These are phyloP conservation scores for Lecanicillium sp. DNA, from an alignment of 2,329 filamentous ascomycete species.

Conservation along the genomic window DNA sequence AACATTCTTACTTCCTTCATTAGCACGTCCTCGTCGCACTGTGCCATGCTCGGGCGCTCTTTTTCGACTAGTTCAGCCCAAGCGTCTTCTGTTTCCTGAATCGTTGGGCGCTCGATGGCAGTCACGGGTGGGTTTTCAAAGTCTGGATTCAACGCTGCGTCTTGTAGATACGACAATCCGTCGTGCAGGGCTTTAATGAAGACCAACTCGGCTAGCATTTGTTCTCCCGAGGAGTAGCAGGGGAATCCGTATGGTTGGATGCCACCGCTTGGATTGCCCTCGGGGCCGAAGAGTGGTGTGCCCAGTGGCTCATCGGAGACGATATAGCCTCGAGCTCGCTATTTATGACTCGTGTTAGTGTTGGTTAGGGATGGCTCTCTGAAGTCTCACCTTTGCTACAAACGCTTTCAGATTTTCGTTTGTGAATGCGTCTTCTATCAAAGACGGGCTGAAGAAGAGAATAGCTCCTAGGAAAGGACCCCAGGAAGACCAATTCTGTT, in stretches of 20 bases:
- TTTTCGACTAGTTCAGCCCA: slow-evolving; percentile 23
- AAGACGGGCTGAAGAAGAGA: slow-evolving; percentile 40
- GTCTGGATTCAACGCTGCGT: slow-evolving; percentile 33
- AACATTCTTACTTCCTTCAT: slow-evolving; percentile 16
- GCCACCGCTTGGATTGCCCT: slow-evolving; percentile 34
- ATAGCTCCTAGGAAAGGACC: slow-evolving; percentile 36
- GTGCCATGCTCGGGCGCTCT: slow-evolving; percentile 18
- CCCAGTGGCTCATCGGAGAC: slow-evolving; percentile 42
- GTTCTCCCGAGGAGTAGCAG: slow-evolving; percentile 60
- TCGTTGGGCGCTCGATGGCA: slow-evolving; percentile 16
- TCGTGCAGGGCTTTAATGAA: slow-evolving; percentile 45
- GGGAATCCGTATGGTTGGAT: slow-evolving; percentile 51
- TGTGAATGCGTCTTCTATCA: slow-evolving; percentile 27
- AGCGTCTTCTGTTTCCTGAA: slow-evolving; percentile 16
- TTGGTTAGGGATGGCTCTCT: no score
- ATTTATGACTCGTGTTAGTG: slow-evolving; percentile 7
- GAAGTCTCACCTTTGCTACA: slow-evolving; percentile 41
- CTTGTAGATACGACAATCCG: slow-evolving; percentile 54
- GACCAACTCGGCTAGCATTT: slow-evolving; percentile 51
- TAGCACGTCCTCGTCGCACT: slow-evolving; percentile 13
- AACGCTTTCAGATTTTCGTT: slow-evolving; percentile 40
- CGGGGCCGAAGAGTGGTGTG: slow-evolving; percentile 42
- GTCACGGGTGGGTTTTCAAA: slow-evolving; percentile 33
- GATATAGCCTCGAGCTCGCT: slow-evolving; percentile 55
- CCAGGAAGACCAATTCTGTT: slow-evolving; percentile 41